Percentiles rank a stretch among this genome's conserved stretches.
Conservation (phyloP, 1,284 basidiomycete species). For the Agroathelia rolfsii region DNA sequence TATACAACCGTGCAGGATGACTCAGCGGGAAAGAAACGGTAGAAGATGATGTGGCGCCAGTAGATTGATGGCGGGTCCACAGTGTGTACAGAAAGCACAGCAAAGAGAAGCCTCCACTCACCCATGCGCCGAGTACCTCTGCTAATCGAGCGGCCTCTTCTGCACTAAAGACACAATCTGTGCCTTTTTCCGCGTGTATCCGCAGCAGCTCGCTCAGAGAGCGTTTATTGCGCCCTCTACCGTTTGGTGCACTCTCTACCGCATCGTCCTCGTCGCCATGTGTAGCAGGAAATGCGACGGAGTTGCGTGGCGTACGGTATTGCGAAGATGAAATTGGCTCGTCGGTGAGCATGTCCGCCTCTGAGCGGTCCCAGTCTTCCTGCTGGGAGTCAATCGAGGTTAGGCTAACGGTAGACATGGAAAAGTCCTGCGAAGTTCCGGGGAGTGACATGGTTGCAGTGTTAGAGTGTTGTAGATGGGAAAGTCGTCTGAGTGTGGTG, state of each 20-base stretch:
- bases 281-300: conserved; percentile 46
- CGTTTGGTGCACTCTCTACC: conserved; percentile 22
- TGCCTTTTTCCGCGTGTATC: conserved; percentile 64
- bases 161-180: conserved; percentile 44
- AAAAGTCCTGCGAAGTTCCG: no score
- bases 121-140: conserved; percentile 68
- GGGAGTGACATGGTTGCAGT: no score
- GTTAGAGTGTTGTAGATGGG: no score
- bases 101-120: conserved; percentile 25
- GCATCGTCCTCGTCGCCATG: conserved; percentile 20
- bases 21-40: background rate
- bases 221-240: conserved; percentile 28
- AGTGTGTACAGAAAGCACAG: background rate
- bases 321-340: conserved; percentile 11
- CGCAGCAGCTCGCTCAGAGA: conserved; percentile 62
- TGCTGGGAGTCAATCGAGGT: conserved; percentile 29
- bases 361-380: conserved; percentile 66
- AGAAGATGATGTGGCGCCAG: background rate
- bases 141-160: conserved; percentile 60
- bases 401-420: conserved; percentile 37
- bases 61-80: background rate
- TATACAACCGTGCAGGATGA: background rate
- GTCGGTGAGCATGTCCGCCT: conserved; percentile 19
- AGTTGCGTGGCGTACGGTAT: conserved; percentile 41
- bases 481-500: no score